Evolutionary conservation across 202 grass and related monocot species (phyloP).

Genomic region (Hordeum pubiflorum): DNA sequence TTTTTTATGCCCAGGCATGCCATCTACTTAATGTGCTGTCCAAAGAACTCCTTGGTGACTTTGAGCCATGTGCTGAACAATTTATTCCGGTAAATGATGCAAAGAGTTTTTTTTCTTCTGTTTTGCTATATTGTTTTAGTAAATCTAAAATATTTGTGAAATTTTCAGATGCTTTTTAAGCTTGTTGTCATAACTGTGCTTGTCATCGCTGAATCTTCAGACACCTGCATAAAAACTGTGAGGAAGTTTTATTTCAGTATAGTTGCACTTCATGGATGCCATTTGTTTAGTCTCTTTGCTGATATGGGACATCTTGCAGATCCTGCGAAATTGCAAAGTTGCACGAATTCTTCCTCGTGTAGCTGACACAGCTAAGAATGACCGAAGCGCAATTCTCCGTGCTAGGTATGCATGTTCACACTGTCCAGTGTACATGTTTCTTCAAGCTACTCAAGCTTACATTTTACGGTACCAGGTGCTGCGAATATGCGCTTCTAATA

Average conservation of each 20-base stretch:
- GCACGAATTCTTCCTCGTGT: constrained; percentile 80
- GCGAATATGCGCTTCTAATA: constrained; percentile 76
- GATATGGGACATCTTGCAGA: constrained; percentile 41
- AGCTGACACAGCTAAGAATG: constrained; percentile 89
- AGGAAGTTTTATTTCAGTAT: constrained; percentile 22
- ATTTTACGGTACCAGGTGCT: constrained; percentile 57
- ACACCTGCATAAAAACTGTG: constrained; percentile 98
- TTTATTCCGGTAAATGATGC: constrained; percentile 70
- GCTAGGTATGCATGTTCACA: constrained; percentile 50
- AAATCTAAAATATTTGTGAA: constrained; percentile 31
- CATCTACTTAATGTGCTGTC: constrained; percentile 87
- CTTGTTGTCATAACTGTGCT: constrained; percentile 97
- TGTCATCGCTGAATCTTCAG: constrained; percentile 91
- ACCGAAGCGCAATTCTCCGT: constrained; percentile 84
- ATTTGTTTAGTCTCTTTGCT: constrained; percentile 21
- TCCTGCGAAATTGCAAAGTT: constrained; percentile 85
- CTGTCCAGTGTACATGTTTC: constrained; percentile 22
- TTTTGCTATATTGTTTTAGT: neutral
- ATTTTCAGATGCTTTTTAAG: constrained; percentile 85
- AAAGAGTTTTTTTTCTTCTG: neutral
- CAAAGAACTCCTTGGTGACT: constrained; percentile 92
- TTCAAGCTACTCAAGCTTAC: constrained; percentile 20
- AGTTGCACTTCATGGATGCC: neutral
- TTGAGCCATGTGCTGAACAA: constrained; percentile 75
- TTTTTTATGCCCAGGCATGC: constrained; percentile 57